A percentile compares a stretch with the other conserved stretches of the same genome.
Evolutionary conservation across 2,329 filamentous ascomycete genomes (phyloP).

Genomic region (Dendryphion nanum): DNA sequence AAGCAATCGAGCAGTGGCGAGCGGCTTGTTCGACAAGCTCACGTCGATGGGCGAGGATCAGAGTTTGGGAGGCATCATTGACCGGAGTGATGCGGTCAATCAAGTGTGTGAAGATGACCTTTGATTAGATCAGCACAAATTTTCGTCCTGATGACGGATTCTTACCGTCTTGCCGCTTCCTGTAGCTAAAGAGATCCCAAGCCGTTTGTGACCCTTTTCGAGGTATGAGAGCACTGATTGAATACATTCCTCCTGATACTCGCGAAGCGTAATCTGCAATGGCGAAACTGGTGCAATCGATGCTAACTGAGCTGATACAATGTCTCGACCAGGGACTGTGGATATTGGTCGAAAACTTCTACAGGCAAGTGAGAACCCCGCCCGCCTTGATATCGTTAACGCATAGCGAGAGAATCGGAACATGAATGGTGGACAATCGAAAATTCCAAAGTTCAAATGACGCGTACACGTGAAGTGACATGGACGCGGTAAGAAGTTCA

Average conservation of each 20-base stretch:
- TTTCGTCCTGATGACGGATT: background rate
- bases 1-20: conserved; percentile 75
- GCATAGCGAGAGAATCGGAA: conserved; percentile 29
- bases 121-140: conserved; percentile 1
- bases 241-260: conserved; percentile 92
- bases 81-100: conserved; percentile 71
- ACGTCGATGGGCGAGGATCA: conserved; percentile 88
- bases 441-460: too few species aligned
- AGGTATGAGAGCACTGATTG: conserved; percentile 72
- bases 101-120: conserved; percentile 95
- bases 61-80: conserved; percentile 66
- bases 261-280: conserved; percentile 61
- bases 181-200: conserved; percentile 84
- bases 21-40: conserved; percentile 95
- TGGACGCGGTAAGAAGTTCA: background rate
- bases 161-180: conserved; percentile 83
- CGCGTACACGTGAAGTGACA: background rate
- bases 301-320: background rate
- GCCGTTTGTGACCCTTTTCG: conserved; percentile 68
- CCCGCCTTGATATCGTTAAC: conserved; percentile 21
- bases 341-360: background rate
- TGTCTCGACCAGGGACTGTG: background rate
- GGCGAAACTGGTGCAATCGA: conserved; percentile 10
- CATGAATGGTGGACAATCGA: conserved; percentile 34
- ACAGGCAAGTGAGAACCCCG: conserved; percentile 7